phyloP scores from a whole-genome alignment of 2,329 filamentous ascomycete genomes.

The Neonectria ditissima region DNA sequence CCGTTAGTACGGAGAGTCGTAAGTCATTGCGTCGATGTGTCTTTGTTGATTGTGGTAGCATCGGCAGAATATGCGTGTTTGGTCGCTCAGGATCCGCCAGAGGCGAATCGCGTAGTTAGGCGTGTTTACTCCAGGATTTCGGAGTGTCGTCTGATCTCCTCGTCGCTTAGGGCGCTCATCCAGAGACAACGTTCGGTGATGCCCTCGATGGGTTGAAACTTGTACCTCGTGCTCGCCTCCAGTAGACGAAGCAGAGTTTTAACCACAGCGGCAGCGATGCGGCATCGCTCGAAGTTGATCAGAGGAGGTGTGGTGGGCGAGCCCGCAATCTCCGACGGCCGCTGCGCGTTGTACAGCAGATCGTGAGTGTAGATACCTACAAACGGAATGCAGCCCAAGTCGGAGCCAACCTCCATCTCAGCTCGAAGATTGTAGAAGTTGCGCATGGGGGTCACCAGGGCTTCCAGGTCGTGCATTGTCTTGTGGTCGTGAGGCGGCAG shows the following conservation, averaged over 20 bases:
- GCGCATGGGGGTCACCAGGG: constrained; percentile 78
- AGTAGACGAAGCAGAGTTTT: constrained; percentile 84
- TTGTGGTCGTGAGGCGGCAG: constrained; percentile 74
- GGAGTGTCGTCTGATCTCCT: constrained; percentile 74
- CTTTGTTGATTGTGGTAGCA: constrained; percentile 16
- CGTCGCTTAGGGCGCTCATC: constrained; percentile 81
- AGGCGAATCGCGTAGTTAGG: not conserved
- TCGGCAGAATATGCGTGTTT: constrained; percentile 12
- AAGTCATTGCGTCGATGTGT: constrained; percentile 21
- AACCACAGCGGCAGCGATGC: constrained; percentile 79
- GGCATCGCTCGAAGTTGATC: constrained; percentile 86
- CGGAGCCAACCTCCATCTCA: constrained; percentile 79
- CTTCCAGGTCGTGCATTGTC: constrained; percentile 76
- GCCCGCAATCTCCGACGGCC: constrained; percentile 78
- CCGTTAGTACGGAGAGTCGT: constrained; percentile 21
- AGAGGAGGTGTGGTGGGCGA: constrained; percentile 75
- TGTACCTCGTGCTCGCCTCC: constrained; percentile 81
- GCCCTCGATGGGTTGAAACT: constrained; percentile 79
- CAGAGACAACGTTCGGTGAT: constrained; percentile 86
- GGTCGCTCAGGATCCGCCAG: not conserved
- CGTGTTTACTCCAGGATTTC: constrained; percentile 58
- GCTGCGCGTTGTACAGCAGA: constrained; percentile 83
- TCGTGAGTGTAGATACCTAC: constrained; percentile 88
- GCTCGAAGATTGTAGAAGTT: constrained; percentile 82
- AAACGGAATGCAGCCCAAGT: constrained; percentile 84